Conservation (phyloP, 768 basidiomycete species). For the Lactarius indigo region DNA sequence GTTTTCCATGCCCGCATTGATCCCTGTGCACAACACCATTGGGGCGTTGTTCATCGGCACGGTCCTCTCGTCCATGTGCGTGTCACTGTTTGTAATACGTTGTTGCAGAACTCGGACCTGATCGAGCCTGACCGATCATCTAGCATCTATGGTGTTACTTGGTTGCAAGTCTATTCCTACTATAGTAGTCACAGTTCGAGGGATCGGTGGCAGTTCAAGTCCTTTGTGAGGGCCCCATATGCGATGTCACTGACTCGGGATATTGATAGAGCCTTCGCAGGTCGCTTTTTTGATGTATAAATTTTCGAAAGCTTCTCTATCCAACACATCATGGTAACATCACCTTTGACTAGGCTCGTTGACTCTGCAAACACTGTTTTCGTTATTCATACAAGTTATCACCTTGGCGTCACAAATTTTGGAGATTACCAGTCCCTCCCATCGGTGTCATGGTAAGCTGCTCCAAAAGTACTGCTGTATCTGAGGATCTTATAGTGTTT, state of each 20-base stretch:
- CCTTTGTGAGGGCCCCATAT: not conserved
- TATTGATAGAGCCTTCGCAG: not conserved
- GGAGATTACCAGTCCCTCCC: not conserved
- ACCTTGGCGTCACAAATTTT: not conserved
- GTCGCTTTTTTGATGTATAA: slow-evolving; percentile 7
- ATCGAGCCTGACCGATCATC: not conserved
- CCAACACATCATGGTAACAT: not conserved
- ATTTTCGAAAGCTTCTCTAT: not conserved
- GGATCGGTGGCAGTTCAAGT: not conserved
- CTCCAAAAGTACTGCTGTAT: not conserved
- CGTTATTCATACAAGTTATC: not conserved
- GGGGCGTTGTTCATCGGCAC: not conserved
- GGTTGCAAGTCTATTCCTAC: slow-evolving; percentile 12
- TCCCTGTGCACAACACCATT: not conserved
- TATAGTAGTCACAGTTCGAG: not conserved
- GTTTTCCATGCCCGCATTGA: not conserved
- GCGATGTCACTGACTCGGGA: not conserved
- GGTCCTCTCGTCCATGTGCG: slow-evolving; percentile 1
- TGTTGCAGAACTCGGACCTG: not conserved
- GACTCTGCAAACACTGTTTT: not conserved
- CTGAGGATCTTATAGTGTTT: not conserved
- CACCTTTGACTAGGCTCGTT: not conserved
- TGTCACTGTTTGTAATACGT: no score
- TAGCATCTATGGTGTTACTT: slow-evolving; percentile 6
- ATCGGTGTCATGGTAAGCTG: not conserved